A percentile compares a stretch with the other conserved stretches of the same genome.
phyloP scores from a whole-genome alignment of 2,329 filamentous ascomycete genomes.

The Aspergillus quadrilineatus region DNA sequence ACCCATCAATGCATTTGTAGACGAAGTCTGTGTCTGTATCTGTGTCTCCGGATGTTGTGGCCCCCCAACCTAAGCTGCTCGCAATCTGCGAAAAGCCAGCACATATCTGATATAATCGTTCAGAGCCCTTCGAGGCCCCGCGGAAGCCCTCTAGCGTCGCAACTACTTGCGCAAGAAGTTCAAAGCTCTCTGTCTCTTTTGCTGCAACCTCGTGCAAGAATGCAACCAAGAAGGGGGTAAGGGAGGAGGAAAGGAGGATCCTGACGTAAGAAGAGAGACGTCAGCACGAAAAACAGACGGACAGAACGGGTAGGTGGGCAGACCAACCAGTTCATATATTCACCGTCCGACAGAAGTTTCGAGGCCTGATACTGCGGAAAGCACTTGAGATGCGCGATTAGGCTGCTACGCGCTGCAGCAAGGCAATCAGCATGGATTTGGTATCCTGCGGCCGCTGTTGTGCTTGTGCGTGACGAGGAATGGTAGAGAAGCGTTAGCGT shows the following conservation, averaged over 20 bases:
- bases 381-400: constrained; percentile 20
- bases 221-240: constrained; percentile 27
- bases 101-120: constrained; percentile 19
- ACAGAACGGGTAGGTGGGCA: background rate
- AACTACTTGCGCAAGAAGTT: constrained; percentile 22
- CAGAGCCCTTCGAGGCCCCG: constrained; percentile 13
- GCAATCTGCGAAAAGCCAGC: constrained; percentile 17
- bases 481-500: constrained; percentile 19
- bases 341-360: constrained; percentile 8
- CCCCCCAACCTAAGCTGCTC: background rate
- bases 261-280: constrained; percentile 10
- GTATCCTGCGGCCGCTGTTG: background rate
- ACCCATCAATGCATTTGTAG: no score
- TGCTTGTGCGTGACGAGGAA: constrained; percentile 6
- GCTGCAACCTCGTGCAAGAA: constrained; percentile 23
- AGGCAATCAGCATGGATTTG: constrained; percentile 22
- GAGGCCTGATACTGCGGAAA: constrained; percentile 15
- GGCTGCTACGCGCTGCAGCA: constrained; percentile 17
- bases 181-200: constrained; percentile 17
- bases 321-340: constrained; percentile 25
- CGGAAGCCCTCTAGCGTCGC: constrained; percentile 11
- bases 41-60: no score
- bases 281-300: background rate
- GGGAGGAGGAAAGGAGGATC: constrained; percentile 25
- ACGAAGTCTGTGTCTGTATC: no score